phyloP scores from a whole-genome alignment of 2,329 filamentous ascomycete genomes.

The Exophiala dermatitidis region DNA sequence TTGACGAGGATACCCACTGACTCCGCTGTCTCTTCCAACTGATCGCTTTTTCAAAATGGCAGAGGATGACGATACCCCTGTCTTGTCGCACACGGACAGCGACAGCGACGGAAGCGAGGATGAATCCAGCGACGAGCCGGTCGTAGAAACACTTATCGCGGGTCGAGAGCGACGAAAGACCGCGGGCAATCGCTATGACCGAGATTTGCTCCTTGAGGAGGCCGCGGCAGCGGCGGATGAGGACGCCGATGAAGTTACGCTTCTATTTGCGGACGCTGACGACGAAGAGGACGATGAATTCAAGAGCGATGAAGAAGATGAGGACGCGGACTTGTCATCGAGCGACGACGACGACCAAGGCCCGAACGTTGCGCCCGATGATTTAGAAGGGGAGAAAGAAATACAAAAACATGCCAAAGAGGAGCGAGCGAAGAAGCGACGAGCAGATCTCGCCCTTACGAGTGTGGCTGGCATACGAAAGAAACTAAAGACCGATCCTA shows the following conservation, averaged over 20 bases:
- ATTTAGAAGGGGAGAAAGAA: constrained; percentile 81
- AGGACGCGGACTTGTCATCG: constrained; percentile 78
- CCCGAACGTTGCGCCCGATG: constrained; percentile 51
- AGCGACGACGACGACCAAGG: constrained; percentile 73
- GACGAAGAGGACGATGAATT: constrained; percentile 49
- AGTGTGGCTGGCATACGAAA: constrained; percentile 53
- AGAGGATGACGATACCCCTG: constrained; percentile 9
- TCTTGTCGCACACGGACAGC: constrained; percentile 15
- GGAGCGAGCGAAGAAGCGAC: constrained; percentile 70
- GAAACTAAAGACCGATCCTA: constrained; percentile 62
- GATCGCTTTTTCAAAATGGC: background rate
- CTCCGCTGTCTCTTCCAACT: background rate
- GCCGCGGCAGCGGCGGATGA: constrained; percentile 42
- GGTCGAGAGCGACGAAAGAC: constrained; percentile 69
- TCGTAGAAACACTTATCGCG: constrained; percentile 67
- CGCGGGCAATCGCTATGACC: constrained; percentile 76
- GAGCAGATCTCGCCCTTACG: constrained; percentile 66
- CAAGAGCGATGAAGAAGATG: constrained; percentile 53
- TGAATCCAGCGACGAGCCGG: constrained; percentile 30
- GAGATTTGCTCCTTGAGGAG: constrained; percentile 67
- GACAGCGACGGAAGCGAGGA: constrained; percentile 26
- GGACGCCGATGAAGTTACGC: constrained; percentile 49
- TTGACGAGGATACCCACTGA: no score
- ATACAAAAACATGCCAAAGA: constrained; percentile 68
- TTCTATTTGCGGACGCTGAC: constrained; percentile 70